Base-by-base conservation (phyloP, 2,329 filamentous ascomycete species). In the Leptographium wingfieldii region DNA sequence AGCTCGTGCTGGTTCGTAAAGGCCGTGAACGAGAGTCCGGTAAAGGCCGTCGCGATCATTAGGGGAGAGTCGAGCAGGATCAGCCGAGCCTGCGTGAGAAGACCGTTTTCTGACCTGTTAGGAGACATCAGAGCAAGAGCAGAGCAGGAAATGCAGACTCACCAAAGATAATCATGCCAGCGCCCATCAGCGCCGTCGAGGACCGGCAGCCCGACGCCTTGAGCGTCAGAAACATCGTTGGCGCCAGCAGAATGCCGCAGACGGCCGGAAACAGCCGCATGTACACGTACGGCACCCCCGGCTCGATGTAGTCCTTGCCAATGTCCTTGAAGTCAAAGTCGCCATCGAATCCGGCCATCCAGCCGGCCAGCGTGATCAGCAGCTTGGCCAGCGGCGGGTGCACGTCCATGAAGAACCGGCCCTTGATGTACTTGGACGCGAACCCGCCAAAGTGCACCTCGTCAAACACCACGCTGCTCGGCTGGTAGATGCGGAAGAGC, bases 361-460 rank as follows among this genome's bases (percentile, higher is more conserved):
- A 99, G 67, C 92, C 94, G 64, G 92, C 91, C 62, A 99, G 83
- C 58, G 94, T 95, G 69, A 99, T 92, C 66, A 99, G 85, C 71
- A 99, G 84, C 79, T 99, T 99, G 66, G 94, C 94, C 62, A 99
- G 81, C 54, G 94, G 94, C 38, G 94, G 94, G 72, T 99, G 94
- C n/a, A 99, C 94, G 72, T 99, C 94, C 94, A 99, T 99, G 74
- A 99, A 99, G 82, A 99, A 99, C 72, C 82, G 87, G 69, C 94
- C 94, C 80, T 99, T 97, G 81, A 99, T 97, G 74, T 99, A 99
- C 75, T 99, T 99, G 68, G 88, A 90, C 65, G 94, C 94, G 72
- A 99, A 99, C 56, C 94, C 94, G 72, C 94, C 94, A 73, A 99
- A 99, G 76, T 99, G 94, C 73, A 99, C 94, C 78, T 99, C 94